Conservation (phyloP, 2,329 filamentous ascomycete genomes). For the Huntiella moniliformis region DNA sequence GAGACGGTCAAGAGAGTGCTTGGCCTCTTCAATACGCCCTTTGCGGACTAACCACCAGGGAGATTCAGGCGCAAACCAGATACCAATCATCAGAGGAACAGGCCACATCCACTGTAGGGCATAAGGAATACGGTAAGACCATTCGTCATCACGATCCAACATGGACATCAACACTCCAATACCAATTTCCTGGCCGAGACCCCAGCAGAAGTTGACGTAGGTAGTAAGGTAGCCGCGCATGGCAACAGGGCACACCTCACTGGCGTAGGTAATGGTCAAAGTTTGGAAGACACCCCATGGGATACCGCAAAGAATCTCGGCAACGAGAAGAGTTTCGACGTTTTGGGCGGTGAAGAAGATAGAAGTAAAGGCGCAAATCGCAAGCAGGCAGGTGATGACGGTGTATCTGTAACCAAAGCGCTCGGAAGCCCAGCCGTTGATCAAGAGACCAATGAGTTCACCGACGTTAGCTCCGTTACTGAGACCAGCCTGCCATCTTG, state of each 20-base stretch:
- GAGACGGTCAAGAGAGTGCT: slow-evolving; percentile 43
- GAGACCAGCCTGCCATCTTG: slow-evolving; percentile 42
- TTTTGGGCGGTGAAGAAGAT: slow-evolving; percentile 47
- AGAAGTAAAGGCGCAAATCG: slow-evolving; percentile 37
- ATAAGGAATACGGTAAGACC: slow-evolving; percentile 53
- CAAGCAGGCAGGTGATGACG: slow-evolving; percentile 36
- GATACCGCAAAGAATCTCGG: slow-evolving; percentile 44
- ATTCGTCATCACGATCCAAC: slow-evolving; percentile 44
- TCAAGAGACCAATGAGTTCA: slow-evolving; percentile 45
- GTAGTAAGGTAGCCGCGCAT: slow-evolving; percentile 54
- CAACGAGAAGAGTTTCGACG: slow-evolving; percentile 37
- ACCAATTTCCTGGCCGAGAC: slow-evolving; percentile 53
- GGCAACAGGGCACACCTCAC: slow-evolving; percentile 54
- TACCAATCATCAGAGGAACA: slow-evolving; percentile 43
- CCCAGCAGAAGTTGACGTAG: slow-evolving; percentile 64
- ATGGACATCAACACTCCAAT: slow-evolving; percentile 56
- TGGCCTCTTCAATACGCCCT: slow-evolving; percentile 45
- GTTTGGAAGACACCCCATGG: slow-evolving; percentile 43
- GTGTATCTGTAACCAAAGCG: slow-evolving; percentile 50
- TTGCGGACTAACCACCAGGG: slow-evolving; percentile 62
- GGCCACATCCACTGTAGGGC: slow-evolving; percentile 67
- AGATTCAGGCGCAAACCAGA: slow-evolving; percentile 50
- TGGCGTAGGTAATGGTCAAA: slow-evolving; percentile 45
- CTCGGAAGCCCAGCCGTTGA: slow-evolving; percentile 48
- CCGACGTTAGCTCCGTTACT: slow-evolving; percentile 41